Percentiles rank a stretch among this genome's conserved stretches.
phyloP scores from a whole-genome alignment of 78 protist species.

The Goniomonas avonlea region DNA sequence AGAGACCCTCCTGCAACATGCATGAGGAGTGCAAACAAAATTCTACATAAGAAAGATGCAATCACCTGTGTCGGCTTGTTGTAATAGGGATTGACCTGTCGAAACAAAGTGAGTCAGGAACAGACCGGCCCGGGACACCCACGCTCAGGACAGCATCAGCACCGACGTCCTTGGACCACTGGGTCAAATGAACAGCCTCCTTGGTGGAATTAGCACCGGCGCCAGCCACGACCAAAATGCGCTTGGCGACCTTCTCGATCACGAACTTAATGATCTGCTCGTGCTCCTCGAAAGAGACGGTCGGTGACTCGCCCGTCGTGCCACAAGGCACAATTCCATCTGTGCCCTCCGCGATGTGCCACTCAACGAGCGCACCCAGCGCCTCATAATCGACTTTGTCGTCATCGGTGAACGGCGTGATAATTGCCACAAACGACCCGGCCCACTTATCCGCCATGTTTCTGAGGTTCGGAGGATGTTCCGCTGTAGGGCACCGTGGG shows the following conservation, averaged over 20 bases:
- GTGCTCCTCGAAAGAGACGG: conserved; percentile 4
- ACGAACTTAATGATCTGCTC: neutral
- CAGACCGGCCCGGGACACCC: too few relatives aligned
- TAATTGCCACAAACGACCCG: neutral
- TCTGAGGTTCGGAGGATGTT: too few relatives aligned
- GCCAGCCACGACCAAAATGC: neutral
- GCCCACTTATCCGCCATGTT: neutral
- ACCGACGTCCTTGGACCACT: conserved; percentile 22
- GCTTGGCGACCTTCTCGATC: neutral
- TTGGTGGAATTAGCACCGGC: conserved; percentile 6
- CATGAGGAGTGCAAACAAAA: neutral
- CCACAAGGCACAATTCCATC: conserved; percentile 14
- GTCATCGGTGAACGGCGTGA: conserved; percentile 25
- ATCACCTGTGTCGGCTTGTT: conserved; percentile 27
- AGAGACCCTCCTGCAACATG: conserved; percentile 5
- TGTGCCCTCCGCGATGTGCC: conserved; percentile 23
- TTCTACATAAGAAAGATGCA: neutral
- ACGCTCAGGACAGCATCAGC: neutral
- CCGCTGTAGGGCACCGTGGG: too few relatives aligned
- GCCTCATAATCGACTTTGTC: conserved; percentile 1
- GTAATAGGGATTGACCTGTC: conserved; percentile 31
- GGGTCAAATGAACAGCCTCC: neutral
- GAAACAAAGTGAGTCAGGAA: too few relatives aligned
- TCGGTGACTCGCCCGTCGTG: conserved; percentile 21
- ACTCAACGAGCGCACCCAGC: conserved; percentile 13